Conservation (phyloP, 1,139 yeast species). For the Zygosaccharomyces pseudobailii region DNA sequence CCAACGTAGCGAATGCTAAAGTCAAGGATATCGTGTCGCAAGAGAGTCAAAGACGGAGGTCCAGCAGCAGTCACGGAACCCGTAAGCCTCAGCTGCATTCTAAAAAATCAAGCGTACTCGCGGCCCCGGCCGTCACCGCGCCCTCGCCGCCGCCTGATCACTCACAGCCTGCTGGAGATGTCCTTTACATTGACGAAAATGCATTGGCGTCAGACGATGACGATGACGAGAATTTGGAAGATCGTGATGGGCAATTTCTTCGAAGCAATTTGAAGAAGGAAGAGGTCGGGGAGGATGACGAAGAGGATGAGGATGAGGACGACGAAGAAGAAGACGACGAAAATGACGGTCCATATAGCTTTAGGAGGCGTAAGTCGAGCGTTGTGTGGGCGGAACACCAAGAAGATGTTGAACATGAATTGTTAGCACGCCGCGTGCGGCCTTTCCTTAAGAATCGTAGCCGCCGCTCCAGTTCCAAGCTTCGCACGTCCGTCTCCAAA, state of each 20-base stretch:
- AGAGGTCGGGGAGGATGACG: constrained; percentile 2
- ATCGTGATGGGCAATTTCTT: constrained; percentile 15
- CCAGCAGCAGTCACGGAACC: constrained; percentile 37
- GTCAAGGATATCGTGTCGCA: constrained; percentile 35
- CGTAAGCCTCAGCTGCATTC: constrained; percentile 18
- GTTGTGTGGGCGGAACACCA: constrained; percentile 28
- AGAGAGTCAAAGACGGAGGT: constrained; percentile 22
- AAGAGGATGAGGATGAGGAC: neutral
- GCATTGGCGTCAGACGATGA: constrained; percentile 40
- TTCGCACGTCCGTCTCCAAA: constrained; percentile 11
- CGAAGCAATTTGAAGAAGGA: neutral
- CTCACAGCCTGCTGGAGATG: constrained; percentile 11
- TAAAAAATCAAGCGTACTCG: constrained; percentile 6
- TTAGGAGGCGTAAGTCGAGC: constrained; percentile 23
- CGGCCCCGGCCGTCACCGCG: constrained; percentile 5
- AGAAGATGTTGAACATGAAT: constrained; percentile 30
- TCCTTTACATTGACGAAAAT: constrained; percentile 39
- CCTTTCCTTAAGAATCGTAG: constrained; percentile 18
- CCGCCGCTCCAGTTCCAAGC: constrained; percentile 21
- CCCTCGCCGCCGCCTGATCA: constrained; percentile 1
- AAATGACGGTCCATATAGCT: constrained; percentile 17
- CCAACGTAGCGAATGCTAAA: constrained; percentile 34
- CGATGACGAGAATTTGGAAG: constrained; percentile 12
- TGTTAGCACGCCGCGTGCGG: constrained; percentile 34
- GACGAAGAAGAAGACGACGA: neutral